phyloP scores from a whole-genome alignment of 1,139 yeast species.

The Lodderomyces orthopsilosis region DNA sequence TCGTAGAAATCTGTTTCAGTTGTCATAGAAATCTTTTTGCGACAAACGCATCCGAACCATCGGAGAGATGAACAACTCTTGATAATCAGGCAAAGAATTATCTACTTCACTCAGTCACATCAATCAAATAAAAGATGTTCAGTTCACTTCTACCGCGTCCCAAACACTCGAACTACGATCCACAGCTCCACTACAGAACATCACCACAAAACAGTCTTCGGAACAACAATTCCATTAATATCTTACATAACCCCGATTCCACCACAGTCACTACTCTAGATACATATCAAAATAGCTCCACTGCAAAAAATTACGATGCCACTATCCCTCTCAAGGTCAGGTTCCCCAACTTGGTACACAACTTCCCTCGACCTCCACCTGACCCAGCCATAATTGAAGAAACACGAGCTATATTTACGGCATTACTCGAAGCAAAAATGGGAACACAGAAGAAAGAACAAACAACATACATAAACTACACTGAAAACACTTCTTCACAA shows the following conservation, averaged over 20 bases:
- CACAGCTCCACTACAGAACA: constrained; percentile 6
- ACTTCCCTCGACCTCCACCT: constrained; percentile 36
- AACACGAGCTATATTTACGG: constrained; percentile 20
- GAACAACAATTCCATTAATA: not conserved
- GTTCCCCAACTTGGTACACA: constrained; percentile 40
- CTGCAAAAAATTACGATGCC: constrained; percentile 23
- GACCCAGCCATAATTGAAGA: constrained; percentile 23
- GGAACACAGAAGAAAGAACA: constrained; percentile 12
- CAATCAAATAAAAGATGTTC: too few species aligned
- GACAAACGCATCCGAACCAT: too few species aligned
- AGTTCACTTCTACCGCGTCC: constrained; percentile 35
- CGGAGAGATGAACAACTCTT: not conserved
- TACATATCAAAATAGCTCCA: not conserved
- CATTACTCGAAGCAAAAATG: constrained; percentile 20
- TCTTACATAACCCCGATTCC: not conserved
- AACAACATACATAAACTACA: constrained; percentile 7
- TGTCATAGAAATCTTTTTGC: too few species aligned
- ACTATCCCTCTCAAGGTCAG: constrained; percentile 41
- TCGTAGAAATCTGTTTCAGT: too few species aligned
- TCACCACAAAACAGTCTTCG: constrained; percentile 2
- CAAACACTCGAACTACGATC: constrained; percentile 20
- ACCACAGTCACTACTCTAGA: not conserved
- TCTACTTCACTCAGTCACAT: too few species aligned
- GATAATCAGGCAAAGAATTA: too few species aligned
- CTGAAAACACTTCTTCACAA: constrained; percentile 10